Base-by-base conservation (phyloP, 345 rosid species). In the Euphorbia pulcherrima region DNA sequence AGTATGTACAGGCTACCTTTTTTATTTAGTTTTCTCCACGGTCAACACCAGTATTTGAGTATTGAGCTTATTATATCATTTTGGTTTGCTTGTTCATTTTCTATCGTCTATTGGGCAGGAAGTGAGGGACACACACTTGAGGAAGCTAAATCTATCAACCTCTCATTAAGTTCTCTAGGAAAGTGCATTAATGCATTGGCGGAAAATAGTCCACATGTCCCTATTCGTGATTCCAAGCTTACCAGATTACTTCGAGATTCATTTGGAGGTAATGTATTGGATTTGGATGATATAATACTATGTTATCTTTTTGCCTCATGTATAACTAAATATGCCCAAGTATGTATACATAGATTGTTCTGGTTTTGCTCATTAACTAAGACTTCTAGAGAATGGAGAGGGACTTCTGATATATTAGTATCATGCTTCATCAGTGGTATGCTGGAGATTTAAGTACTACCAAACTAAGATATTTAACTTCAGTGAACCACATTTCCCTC, bases 131-230 rank as follows among this genome's bases (percentile, higher is more conserved):
- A 95, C 72, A 85, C 97, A 20, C 83, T 92, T 33, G 99, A 95
- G 80, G 99, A 92, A 86, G 99, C 99, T 68, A 95, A 92, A 83
- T 95, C 99, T 68, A 95, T 95, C 72, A 95, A 92, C 81, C 99
- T 95, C 56, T 95, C 99, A 37, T 79, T 95, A 77, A 95, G 97
- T 77, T 96, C 99, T n/a, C 77, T 95, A 26, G 99, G 99, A 51
- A 95, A 95, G 85, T 95, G 99, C 88, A 92, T 95, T 63, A 95
- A 95, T 85, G 91, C 98, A 29, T 82, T 95, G 18, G 99, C 99
- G 18, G 99, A 95, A 74, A 90, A 89, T 71, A 90, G 95, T 64
- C 71, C 93, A 16, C 97, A 95, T 73, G 87, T 95, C 78, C 99
- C 98, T 28, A 88, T 95, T 81, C 96, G 97, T 69, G 99, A 95